Conservation (phyloP, 305 asterid genomes). For the Rubia balearica region DNA sequence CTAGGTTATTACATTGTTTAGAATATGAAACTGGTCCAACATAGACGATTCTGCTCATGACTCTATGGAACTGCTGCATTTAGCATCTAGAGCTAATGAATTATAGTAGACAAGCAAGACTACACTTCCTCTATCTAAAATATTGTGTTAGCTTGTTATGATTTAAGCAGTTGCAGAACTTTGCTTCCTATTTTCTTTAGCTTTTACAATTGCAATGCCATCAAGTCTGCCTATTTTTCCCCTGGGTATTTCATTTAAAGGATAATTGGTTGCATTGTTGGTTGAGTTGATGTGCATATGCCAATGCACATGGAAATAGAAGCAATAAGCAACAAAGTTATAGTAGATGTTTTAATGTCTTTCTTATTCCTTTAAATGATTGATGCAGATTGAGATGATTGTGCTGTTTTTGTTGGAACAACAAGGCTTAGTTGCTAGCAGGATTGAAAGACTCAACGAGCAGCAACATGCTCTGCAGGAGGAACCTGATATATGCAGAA, state of each 20-base stretch:
- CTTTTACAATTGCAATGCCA: not conserved
- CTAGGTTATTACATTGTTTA: not conserved
- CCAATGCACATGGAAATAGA: not conserved
- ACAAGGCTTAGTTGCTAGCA: conserved; percentile 77
- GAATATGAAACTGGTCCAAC: not conserved
- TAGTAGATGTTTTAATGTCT: not conserved
- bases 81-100: not conserved
- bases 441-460: conserved; percentile 65
- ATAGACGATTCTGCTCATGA: not conserved
- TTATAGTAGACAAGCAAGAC: not conserved
- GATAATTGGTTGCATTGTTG: not conserved
- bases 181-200: not conserved
- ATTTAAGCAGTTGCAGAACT: not conserved
- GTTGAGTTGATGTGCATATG: not conserved
- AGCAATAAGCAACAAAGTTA: not conserved
- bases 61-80: not conserved
- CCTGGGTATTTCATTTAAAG: not conserved
- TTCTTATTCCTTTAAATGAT: not conserved
- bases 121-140: not conserved
- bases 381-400: conserved; percentile 79
- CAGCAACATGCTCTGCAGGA: conserved; percentile 69
- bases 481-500: conserved; percentile 70
- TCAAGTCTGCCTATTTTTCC: not conserved
- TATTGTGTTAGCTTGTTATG: not conserved
- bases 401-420: conserved; percentile 95